phyloP scores from a whole-genome alignment of 306 rosid genomes.

The Cucurbita ficifolia region DNA sequence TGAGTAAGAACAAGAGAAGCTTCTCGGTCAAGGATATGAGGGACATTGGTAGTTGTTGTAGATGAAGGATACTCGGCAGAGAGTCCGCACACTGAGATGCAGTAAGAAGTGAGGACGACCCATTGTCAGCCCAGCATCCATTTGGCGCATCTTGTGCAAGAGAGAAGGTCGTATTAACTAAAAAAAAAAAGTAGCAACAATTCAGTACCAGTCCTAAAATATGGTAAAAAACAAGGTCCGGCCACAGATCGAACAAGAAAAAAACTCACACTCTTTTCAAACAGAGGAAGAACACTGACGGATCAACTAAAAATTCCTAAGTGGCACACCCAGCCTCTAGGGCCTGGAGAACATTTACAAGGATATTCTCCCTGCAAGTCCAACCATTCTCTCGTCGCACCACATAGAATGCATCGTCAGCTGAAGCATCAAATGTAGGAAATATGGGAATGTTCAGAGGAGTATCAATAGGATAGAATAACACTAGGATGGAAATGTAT shows the following conservation, averaged over 20 bases:
- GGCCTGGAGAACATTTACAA: constrained; percentile 71
- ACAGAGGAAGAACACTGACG: constrained; percentile 82
- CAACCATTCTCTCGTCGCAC: constrained; percentile 85
- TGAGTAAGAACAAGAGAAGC: constrained; percentile 55
- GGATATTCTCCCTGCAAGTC: constrained; percentile 91
- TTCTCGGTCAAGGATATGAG: constrained; percentile 54
- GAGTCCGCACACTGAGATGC: constrained; percentile 47
- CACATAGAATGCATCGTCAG: constrained; percentile 79
- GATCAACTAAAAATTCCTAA: constrained; percentile 91
- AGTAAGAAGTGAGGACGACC: constrained; percentile 32
- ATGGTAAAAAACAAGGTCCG: not conserved
- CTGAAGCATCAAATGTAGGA: constrained; percentile 23
- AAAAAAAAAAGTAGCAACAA: constrained; percentile 9
- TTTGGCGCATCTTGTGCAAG: constrained; percentile 68
- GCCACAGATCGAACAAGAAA: not conserved
- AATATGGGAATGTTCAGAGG: not conserved
- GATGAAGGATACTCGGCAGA: constrained; percentile 32
- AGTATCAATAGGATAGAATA: not conserved
- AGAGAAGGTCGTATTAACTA: constrained; percentile 39
- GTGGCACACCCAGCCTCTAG: constrained; percentile 77
- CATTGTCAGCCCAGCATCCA: constrained; percentile 61
- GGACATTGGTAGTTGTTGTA: too few species aligned
- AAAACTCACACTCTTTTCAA: constrained; percentile 75
- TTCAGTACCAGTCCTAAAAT: not conserved
- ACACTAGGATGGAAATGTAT: not conserved